Base-by-base conservation (phyloP, 1,139 yeast genomes). In the Taphrina flavorubra region DNA sequence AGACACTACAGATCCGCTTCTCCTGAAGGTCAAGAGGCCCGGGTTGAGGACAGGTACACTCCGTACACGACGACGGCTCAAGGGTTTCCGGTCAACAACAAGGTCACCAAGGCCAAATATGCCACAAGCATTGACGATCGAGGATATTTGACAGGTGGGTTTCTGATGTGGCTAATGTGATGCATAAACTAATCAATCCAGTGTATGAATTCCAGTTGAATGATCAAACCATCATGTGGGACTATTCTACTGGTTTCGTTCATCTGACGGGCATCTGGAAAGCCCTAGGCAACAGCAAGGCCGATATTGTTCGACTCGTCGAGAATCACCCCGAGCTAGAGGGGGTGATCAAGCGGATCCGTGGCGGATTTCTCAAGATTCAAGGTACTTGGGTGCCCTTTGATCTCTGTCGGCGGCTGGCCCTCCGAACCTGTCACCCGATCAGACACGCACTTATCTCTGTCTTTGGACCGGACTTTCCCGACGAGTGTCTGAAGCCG, bases 361-460 rank as follows among this genome's bases (percentile, higher is more conserved):
- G 97, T 69, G 98, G 98, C 58, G 98, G 97, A 2, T 90, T 87
- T 75, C 83, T 92, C 73, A 92, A 91, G 80, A 90, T 92, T 74
- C 98, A 92, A 79, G 98, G 98, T 1, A 91, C 97, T 5, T 92
- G 97, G 97, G 79, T 92, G 55, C 96, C 97, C 1, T 88, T 80
- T 76, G 83, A 83, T 16, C 81, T 89, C 64, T 92, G 96, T 58
- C 83, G 82, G 72, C 79, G 84, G 40, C 80, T 92, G 68, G 96
- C 97, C 4, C 78, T 85, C 56, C 83, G 89, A 69, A 89, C 92
- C 74, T 90, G 96, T 78, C 91, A 84, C 77, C 85, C 87, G 72
- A 89, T 92, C 61, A 81, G 97, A 70, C 88, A 81, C 77, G 86
- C 90, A 53, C 80, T 92, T 73, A 84, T 91, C 55, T 97, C 97